Conservation (phyloP, 148 eudicot species). For the Rhododendron henanense region DNA sequence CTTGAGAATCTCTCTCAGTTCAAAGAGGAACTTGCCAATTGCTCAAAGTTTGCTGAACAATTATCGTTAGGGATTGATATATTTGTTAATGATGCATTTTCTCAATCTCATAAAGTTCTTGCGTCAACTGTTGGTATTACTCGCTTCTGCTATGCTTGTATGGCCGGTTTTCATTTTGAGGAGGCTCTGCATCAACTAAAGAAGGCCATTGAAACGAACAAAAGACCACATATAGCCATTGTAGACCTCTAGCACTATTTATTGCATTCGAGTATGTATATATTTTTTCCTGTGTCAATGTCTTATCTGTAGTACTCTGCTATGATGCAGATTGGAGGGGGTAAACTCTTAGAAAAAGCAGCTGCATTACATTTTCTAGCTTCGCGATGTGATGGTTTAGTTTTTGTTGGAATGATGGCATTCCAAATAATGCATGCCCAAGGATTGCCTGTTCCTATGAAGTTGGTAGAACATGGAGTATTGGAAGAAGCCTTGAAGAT, state of each 20-base stretch:
- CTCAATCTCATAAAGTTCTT: conserved; percentile 68
- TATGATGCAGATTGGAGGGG: conserved; percentile 70
- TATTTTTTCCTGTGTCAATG: not conserved
- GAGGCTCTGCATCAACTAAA: conserved; percentile 46
- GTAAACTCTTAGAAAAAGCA: conserved; percentile 58
- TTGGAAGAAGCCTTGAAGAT: conserved; percentile 46
- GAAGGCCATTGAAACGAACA: conserved; percentile 31
- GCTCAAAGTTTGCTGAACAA: conserved; percentile 50
- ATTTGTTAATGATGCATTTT: conserved; percentile 79
- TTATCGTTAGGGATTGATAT: conserved; percentile 65
- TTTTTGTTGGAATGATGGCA: conserved; percentile 84
- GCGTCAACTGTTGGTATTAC: conserved; percentile 90
- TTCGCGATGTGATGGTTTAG: conserved; percentile 59
- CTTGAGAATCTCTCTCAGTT: conserved; percentile 50
- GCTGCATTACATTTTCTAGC: conserved; percentile 58
- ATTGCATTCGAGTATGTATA: not conserved
- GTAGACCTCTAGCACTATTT: conserved; percentile 30
- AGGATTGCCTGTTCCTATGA: conserved; percentile 56
- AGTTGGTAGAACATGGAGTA: conserved; percentile 45
- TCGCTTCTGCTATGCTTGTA: conserved; percentile 56
- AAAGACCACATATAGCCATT: conserved; percentile 55
- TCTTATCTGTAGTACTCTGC: conserved; percentile 7
- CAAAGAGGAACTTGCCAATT: conserved; percentile 65
- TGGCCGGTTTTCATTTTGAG: conserved; percentile 83
- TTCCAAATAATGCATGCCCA: conserved; percentile 83